phyloP scores from a whole-genome alignment of 192 early-diverging fungal species.

The Podila verticillata region DNA sequence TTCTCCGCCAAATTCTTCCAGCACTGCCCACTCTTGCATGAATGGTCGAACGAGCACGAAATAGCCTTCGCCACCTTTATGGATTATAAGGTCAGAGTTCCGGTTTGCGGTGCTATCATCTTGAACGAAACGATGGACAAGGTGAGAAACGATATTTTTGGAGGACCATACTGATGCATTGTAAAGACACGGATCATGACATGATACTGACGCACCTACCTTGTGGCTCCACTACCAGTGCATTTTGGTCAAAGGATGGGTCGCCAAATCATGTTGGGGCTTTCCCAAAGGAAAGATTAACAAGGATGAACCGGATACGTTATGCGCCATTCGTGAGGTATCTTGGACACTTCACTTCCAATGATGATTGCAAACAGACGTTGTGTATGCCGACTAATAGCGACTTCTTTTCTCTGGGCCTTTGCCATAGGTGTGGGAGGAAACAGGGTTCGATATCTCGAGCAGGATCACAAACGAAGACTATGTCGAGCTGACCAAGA shows the following conservation, averaged over 20 bases:
- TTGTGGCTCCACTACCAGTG: constrained; percentile 44
- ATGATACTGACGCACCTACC: not conserved
- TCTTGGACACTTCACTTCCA: not conserved
- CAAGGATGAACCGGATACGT: constrained; percentile 88
- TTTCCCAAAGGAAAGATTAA: constrained; percentile 99
- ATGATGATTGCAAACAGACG: not conserved
- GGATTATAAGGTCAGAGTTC: constrained; percentile 95
- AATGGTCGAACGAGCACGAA: constrained; percentile 91
- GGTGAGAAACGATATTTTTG: constrained; percentile 35
- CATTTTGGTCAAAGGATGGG: constrained; percentile 95
- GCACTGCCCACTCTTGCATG: constrained; percentile 89
- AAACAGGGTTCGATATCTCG: constrained; percentile 92
- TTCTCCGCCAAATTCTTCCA: constrained; percentile 87
- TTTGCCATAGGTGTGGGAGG: constrained; percentile 81
- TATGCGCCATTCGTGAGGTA: constrained; percentile 94
- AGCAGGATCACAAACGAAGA: constrained; percentile 77
- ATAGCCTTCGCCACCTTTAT: constrained; percentile 91
- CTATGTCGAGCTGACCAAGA: constrained; percentile 88
- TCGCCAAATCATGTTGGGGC: constrained; percentile 90
- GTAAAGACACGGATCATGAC: not conserved
- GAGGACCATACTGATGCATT: not conserved
- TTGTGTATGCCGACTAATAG: too few species aligned
- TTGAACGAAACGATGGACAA: constrained; percentile 84
- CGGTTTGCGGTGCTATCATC: constrained; percentile 97
- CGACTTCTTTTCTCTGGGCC: not conserved